A percentile compares a stretch with the other conserved stretches of the same genome.
Conservation (phyloP, 2,329 filamentous ascomycete genomes). For the Aspergillus pseudotamarii region DNA sequence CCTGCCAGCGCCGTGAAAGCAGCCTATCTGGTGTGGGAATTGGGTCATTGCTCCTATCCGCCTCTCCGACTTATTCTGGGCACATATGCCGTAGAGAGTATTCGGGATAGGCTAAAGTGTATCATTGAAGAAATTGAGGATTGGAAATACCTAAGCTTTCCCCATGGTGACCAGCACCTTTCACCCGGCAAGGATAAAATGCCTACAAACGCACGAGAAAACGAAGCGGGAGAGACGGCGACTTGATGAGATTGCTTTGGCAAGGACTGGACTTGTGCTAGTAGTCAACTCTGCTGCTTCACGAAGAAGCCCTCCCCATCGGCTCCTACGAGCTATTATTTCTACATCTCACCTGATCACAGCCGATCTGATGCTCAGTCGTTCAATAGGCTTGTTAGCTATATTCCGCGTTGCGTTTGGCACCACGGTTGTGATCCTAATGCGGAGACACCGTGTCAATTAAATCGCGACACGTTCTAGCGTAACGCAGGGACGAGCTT, state of each 20-base stretch:
- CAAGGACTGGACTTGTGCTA: not conserved
- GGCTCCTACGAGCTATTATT: not conserved
- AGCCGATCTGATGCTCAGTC: not conserved
- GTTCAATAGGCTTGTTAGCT: not conserved
- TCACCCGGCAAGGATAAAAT: conserved; percentile 10
- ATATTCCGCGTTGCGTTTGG: not conserved
- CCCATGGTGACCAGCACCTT: conserved; percentile 37
- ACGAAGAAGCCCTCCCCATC: not conserved
- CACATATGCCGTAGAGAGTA: conserved; percentile 94
- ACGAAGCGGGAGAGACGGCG: not conserved
- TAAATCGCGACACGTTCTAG: not conserved
- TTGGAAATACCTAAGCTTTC: conserved; percentile 84
- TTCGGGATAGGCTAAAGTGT: conserved; percentile 82
- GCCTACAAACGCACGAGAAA: conserved; percentile 2
- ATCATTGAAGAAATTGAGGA: conserved; percentile 95
- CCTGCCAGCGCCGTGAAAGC: conserved; percentile 92
- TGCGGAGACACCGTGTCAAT: not conserved
- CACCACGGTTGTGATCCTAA: not conserved
- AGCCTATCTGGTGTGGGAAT: conserved; percentile 89
- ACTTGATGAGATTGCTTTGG: conserved; percentile 2
- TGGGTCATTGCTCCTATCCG: conserved; percentile 93
- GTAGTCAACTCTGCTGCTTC: not conserved
- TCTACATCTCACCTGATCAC: not conserved
- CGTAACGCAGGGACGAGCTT: not conserved
- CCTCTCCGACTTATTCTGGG: conserved; percentile 84